These are phyloP conservation scores for Postia placenta DNA, from an alignment of 768 basidiomycete genomes.

Conservation along the genomic window DNA sequence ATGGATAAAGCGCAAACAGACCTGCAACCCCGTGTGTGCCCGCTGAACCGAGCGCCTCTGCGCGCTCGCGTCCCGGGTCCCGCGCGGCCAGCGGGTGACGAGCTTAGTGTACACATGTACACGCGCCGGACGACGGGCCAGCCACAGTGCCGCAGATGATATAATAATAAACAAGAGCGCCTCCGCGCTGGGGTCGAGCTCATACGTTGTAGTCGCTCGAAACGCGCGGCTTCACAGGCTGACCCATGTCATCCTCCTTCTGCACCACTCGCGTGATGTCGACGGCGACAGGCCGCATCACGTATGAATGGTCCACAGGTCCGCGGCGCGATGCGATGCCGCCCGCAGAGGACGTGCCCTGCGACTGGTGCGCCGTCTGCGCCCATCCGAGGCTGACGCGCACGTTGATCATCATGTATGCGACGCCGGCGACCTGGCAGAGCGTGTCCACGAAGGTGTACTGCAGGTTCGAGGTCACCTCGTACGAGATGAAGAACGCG, in stretches of 20 bases:
- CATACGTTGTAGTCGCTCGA: not conserved
- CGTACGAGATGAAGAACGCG: constrained; percentile 1
- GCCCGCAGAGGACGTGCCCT: not conserved
- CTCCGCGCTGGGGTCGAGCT: too few relatives aligned
- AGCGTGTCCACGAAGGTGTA: constrained; percentile 1
- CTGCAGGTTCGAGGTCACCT: constrained; percentile 1
- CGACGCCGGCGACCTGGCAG: constrained; percentile 4
- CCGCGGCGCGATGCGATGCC: not conserved
- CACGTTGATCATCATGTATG: constrained; percentile 14
- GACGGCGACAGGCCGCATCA: constrained; percentile 2
- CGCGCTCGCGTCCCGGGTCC: too few relatives aligned
- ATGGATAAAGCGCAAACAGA: too few relatives aligned
- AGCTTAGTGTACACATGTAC: too few relatives aligned
- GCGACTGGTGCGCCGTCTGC: not conserved
- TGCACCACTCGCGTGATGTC: not conserved
- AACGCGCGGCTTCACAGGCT: not conserved
- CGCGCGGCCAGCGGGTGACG: too few relatives aligned
- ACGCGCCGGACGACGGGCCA: too few relatives aligned
- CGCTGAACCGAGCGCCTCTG: too few relatives aligned
- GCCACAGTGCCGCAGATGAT: too few relatives aligned
- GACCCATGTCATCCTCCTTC: not conserved
- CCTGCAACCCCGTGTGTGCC: too few relatives aligned
- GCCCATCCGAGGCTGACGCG: constrained; percentile 11
- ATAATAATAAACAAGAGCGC: not conserved
- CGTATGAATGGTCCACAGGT: not conserved